Conservation (phyloP, 352 stramenopile genomes). For the Pythium monospermum region DNA sequence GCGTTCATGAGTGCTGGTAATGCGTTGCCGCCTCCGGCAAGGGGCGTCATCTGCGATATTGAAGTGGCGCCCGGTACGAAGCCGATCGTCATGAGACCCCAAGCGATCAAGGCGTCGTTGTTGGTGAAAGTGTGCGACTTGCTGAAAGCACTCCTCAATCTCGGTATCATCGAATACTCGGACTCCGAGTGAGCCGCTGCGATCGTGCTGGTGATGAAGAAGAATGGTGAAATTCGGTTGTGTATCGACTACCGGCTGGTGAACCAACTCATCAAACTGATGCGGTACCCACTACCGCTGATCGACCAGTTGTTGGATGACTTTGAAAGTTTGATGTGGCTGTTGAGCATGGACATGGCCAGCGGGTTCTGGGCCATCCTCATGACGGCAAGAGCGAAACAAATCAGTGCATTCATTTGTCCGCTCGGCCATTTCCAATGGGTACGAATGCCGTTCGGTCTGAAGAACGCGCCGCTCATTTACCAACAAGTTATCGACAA, state of each 20-base stretch:
- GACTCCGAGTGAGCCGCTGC: slow-evolving; percentile 20
- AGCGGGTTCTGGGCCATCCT: slow-evolving; percentile 17
- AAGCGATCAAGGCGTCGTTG: slow-evolving; percentile 2
- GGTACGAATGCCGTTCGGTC: slow-evolving; percentile 15
- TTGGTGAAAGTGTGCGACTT: slow-evolving; percentile 12
- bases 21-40: slow-evolving; percentile 9
- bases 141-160: slow-evolving; percentile 7
- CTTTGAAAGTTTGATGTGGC: slow-evolving; percentile 16
- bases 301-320: slow-evolving; percentile 13
- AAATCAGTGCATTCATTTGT: slow-evolving; percentile 15
- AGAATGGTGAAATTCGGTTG: slow-evolving; percentile 16
- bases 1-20: slow-evolving; percentile 15
- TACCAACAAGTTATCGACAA: slow-evolving; percentile 22
- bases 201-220: slow-evolving; percentile 25
- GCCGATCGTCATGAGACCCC: slow-evolving; percentile 4
- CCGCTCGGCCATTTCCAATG: slow-evolving; percentile 21
- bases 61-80: slow-evolving; percentile 5
- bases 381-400: slow-evolving; percentile 11
- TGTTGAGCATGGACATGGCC: slow-evolving; percentile 13
- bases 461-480: slow-evolving; percentile 17
- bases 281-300: slow-evolving; percentile 17
- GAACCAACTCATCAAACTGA: slow-evolving; percentile 15
- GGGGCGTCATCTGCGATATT: slow-evolving; percentile 16
- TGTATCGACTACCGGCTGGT: slow-evolving; percentile 21
- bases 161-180: slow-evolving; percentile 8